phyloP scores from a whole-genome alignment of 352 stramenopile genomes.

The Elongisporangium anandrum region DNA sequence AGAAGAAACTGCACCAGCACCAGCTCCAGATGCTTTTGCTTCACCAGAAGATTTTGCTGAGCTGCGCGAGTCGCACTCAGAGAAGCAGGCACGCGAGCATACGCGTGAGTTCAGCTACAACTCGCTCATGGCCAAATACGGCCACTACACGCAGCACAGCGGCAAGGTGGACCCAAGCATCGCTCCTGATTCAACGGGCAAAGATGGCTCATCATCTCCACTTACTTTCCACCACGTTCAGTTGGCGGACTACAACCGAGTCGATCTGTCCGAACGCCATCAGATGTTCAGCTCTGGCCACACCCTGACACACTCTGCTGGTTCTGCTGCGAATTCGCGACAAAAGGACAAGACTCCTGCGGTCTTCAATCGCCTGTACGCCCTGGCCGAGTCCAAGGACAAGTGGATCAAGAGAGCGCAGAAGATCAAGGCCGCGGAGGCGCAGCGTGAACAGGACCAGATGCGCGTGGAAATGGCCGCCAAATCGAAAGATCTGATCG shows the following conservation, averaged over 20 bases:
- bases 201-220: slow-evolving; percentile 4
- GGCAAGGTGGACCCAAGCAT: slow-evolving; percentile 39
- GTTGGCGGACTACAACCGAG: slow-evolving; percentile 22
- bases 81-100: slow-evolving; percentile 34
- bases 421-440: slow-evolving; percentile 59
- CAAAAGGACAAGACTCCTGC: slow-evolving; percentile 29
- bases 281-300: slow-evolving; percentile 5
- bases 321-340: not conserved
- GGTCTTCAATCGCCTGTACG: slow-evolving; percentile 64
- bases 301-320: slow-evolving; percentile 4
- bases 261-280: slow-evolving; percentile 12
- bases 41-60: not conserved
- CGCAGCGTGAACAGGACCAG: slow-evolving; percentile 36
- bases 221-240: slow-evolving; percentile 34
- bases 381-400: slow-evolving; percentile 60
- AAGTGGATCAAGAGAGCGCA: slow-evolving; percentile 73
- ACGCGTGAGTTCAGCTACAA: slow-evolving; percentile 68
- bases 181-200: not conserved
- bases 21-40: not conserved
- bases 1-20: not conserved
- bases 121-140: slow-evolving; percentile 70
- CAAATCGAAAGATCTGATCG: slow-evolving; percentile 58
- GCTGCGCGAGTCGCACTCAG: not conserved
- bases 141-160: slow-evolving; percentile 64
- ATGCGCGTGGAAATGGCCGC: slow-evolving; percentile 47